Percentiles rank a stretch among this genome's conserved stretches.
Evolutionary conservation across 805 yeast genomes (phyloP).

Genomic region (Yarrowia divulgata): DNA sequence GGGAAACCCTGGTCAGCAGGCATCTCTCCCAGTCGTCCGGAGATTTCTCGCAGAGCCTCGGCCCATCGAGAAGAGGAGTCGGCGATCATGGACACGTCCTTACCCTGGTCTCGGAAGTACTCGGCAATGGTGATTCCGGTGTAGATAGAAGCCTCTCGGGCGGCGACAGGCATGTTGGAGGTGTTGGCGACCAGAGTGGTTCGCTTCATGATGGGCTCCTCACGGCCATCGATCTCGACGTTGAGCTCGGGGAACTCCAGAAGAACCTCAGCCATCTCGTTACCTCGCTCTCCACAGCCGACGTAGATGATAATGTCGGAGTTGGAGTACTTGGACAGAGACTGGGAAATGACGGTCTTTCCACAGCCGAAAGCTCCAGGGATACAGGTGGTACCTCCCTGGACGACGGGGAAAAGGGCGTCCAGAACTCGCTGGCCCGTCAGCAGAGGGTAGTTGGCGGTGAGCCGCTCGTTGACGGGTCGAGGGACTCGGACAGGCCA

Average conservation of each 20-base stretch:
- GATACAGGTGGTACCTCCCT: constrained; percentile 99
- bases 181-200: constrained; percentile 98
- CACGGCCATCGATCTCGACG: constrained; percentile 88
- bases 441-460: constrained; percentile 93
- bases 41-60: constrained; percentile 98
- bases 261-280: constrained; percentile 99
- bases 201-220: constrained; percentile 99
- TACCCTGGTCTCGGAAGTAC: constrained; percentile 99
- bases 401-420: constrained; percentile 97
- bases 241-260: constrained; percentile 99
- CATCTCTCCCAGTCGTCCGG: constrained; percentile 99
- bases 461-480: constrained; percentile 92
- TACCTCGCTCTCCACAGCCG: constrained; percentile 97
- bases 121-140: constrained; percentile 99
- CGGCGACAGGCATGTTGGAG: constrained; percentile 99
- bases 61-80: constrained; percentile 99
- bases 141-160: constrained; percentile 99
- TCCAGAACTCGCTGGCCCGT: constrained; percentile 99
- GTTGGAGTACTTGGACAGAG: constrained; percentile 95
- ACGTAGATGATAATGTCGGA: constrained; percentile 96
- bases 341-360: constrained; percentile 97
- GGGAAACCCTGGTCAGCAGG: constrained; percentile 99
- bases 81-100: constrained; percentile 98
- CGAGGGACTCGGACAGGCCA: constrained; percentile 99
- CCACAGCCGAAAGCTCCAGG: constrained; percentile 99